Conservation (phyloP, 768 basidiomycete genomes). For the Boletus vinaceobasis region DNA sequence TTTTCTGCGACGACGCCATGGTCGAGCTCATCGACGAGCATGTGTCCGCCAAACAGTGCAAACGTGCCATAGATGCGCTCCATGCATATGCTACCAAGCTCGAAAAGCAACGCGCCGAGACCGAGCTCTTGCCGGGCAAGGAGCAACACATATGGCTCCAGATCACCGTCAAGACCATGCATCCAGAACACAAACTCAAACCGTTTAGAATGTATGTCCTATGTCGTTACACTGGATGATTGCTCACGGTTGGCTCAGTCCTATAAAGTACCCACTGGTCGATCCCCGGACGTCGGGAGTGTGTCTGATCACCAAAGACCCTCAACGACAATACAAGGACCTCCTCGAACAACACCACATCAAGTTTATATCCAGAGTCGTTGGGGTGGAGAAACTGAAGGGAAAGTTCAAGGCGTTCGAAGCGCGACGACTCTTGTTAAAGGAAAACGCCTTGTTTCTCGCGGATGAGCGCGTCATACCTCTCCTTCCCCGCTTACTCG, state of each 20-base stretch:
- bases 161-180: constrained; percentile 80
- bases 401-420: constrained; percentile 89
- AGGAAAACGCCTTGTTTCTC: constrained; percentile 89
- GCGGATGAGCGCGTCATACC: constrained; percentile 89
- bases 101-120: constrained; percentile 63
- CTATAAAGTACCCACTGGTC: constrained; percentile 75
- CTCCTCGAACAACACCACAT: constrained; percentile 73
- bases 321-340: constrained; percentile 95
- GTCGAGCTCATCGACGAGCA: constrained; percentile 60
- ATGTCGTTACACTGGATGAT: background rate
- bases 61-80: constrained; percentile 76
- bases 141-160: constrained; percentile 90
- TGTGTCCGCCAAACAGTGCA: constrained; percentile 70
- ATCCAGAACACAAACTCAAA: constrained; percentile 70
- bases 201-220: constrained; percentile 76
- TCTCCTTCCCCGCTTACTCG: constrained; percentile 82
- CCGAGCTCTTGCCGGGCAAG: constrained; percentile 69
- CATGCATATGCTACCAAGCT: constrained; percentile 65
- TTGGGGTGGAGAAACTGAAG: constrained; percentile 87
- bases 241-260: constrained; percentile 34
- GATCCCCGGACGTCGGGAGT: constrained; percentile 79
- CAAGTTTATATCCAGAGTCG: constrained; percentile 88
- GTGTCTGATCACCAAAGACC: constrained; percentile 93
- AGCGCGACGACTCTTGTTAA: constrained; percentile 75
- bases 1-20: constrained; percentile 31